Conservation (phyloP, 2,329 filamentous ascomycete species). For the Lasiodiplodia sp. region DNA sequence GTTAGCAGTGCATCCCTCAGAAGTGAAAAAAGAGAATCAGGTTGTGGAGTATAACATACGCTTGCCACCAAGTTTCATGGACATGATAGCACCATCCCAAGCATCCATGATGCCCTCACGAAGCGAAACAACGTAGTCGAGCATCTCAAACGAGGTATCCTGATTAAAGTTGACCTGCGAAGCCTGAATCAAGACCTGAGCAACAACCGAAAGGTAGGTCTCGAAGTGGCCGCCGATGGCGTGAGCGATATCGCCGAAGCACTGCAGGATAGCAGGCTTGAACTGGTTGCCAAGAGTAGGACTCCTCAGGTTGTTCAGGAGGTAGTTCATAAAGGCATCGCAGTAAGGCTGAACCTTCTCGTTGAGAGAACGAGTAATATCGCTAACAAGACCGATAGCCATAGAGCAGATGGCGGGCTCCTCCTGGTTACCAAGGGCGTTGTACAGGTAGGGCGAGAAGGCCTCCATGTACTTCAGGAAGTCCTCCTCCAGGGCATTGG, state of each 20-base stretch:
- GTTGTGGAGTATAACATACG: conserved; percentile 37
- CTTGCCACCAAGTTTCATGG: conserved; percentile 85
- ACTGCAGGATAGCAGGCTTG: conserved; percentile 97
- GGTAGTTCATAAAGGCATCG: conserved; percentile 97
- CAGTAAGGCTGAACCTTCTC: conserved; percentile 93
- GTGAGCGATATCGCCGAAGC: conserved; percentile 96
- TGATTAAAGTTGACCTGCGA: conserved; percentile 78
- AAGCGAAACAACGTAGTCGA: conserved; percentile 93
- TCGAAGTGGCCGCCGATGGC: conserved; percentile 93
- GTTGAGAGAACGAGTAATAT: conserved; percentile 91
- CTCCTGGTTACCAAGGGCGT: conserved; percentile 92
- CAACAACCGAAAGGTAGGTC: conserved; percentile 90
- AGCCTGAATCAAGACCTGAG: conserved; percentile 92
- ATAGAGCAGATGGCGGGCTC: conserved; percentile 93
- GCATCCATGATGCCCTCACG: conserved; percentile 99
- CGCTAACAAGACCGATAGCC: conserved; percentile 96
- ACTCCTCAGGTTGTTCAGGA: conserved; percentile 91
- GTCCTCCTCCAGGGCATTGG: conserved; percentile 88
- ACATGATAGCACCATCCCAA: conserved; percentile 95
- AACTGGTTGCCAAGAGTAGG: conserved; percentile 91
- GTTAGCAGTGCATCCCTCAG: neutral
- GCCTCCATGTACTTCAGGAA: conserved; percentile 98
- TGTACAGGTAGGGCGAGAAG: conserved; percentile 91
- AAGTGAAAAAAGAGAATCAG: neutral
- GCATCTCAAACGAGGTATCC: conserved; percentile 91